Conservation (phyloP, 495 filamentous ascomycete species). For the Jackrogersella minutella region DNA sequence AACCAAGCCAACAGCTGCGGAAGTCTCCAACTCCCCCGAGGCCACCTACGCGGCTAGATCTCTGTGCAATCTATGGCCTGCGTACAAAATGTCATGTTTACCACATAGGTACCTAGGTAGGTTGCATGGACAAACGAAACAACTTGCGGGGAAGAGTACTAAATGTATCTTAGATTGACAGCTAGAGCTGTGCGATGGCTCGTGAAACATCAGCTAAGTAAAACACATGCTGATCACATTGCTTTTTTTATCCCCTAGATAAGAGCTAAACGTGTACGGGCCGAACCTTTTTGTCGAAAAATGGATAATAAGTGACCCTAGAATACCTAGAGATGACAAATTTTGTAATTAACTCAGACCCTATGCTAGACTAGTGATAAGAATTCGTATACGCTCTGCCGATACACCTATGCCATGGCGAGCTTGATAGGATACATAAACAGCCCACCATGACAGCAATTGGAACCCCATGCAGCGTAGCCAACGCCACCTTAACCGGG, state of each 20-base stretch:
- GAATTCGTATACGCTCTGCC: background rate
- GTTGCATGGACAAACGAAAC: background rate
- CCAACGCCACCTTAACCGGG: constrained; percentile 22
- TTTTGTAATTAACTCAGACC: background rate
- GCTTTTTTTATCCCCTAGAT: constrained; percentile 4
- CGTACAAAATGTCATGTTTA: constrained; percentile 2
- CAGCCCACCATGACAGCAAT: constrained; percentile 9
- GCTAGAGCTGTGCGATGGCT: constrained; percentile 5
- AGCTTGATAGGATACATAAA: constrained; percentile 18
- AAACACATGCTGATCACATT: background rate
- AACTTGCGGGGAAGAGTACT: constrained; percentile 12
- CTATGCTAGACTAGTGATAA: background rate
- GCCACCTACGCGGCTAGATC: constrained; percentile 24
- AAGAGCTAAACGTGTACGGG: background rate
- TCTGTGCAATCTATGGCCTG: constrained; percentile 9
- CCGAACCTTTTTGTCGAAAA: background rate
- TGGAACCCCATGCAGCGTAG: constrained; percentile 28
- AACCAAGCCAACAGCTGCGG: background rate
- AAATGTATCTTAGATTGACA: constrained; percentile 2
- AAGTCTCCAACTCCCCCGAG: background rate
- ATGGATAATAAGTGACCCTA: no score
- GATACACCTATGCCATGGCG: background rate
- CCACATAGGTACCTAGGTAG: no score
- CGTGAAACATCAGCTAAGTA: background rate
- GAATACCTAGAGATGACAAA: no score